Evolutionary conservation across 2,329 filamentous ascomycete genomes (phyloP).

Genomic region (Nothophaeocryptopus gaeumannii): DNA sequence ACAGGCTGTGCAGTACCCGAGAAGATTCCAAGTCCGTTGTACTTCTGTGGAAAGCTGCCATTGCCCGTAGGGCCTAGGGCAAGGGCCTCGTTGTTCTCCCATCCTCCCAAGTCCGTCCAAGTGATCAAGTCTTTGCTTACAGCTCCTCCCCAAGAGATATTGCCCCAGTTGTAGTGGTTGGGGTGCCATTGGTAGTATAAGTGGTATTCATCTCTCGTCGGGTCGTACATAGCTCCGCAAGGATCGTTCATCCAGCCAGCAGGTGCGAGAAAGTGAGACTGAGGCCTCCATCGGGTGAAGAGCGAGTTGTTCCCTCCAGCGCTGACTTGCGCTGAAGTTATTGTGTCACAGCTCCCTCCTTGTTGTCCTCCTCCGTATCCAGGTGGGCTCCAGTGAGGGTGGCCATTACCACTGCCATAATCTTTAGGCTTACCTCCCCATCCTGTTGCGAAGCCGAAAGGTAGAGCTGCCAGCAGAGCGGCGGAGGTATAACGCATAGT

Average conservation of each 20-base stretch:
- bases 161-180: conserved; percentile 48
- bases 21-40: conserved; percentile 54
- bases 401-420: too few relatives aligned
- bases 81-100: conserved; percentile 44
- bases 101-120: conserved; percentile 43
- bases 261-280: conserved; percentile 47
- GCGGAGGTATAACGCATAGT: conserved; percentile 13
- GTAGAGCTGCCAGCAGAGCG: conserved; percentile 11
- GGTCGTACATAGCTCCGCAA: conserved; percentile 52
- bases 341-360: conserved; percentile 19
- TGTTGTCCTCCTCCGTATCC: background rate
- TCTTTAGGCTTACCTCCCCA: too few relatives aligned
- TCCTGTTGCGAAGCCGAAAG: background rate
- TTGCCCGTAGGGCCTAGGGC: conserved; percentile 41
- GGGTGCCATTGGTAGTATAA: conserved; percentile 55
- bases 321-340: conserved; percentile 34
- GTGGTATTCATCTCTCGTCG: conserved; percentile 49
- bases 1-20: conserved; percentile 51
- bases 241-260: conserved; percentile 53
- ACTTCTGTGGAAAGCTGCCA: conserved; percentile 32
- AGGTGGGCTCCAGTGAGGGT: too few relatives aligned
- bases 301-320: conserved; percentile 47
- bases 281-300: conserved; percentile 49
- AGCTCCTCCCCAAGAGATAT: conserved; percentile 53
- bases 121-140: conserved; percentile 50